Evolutionary conservation across 371 early-diverging fungal species (phyloP).

Genomic region (Saksenaea vasiformis): DNA sequence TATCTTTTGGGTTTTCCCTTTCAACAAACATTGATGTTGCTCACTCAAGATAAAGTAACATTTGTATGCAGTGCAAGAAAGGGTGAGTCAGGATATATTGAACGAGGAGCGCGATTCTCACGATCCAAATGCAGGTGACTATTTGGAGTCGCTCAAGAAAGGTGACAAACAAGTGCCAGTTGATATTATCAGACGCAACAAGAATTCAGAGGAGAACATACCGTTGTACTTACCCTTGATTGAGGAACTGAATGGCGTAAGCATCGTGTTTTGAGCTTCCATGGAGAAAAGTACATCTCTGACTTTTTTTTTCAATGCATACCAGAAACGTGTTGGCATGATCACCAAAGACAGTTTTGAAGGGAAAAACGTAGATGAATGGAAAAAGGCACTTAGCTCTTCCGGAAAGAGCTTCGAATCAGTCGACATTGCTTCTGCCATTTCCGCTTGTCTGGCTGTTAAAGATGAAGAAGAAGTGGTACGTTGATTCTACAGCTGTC

Average conservation of each 20-base stretch:
- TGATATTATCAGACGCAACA: slow-evolving; percentile 76
- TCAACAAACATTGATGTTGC: slow-evolving; percentile 81
- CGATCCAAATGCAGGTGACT: slow-evolving; percentile 22
- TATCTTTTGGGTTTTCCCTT: slow-evolving; percentile 97
- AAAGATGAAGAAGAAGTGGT: slow-evolving; percentile 92
- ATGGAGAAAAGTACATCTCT: background rate
- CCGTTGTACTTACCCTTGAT: slow-evolving; percentile 61
- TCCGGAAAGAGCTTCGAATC: slow-evolving; percentile 55
- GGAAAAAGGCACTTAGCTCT: slow-evolving; percentile 64
- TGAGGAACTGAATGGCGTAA: slow-evolving; percentile 40
- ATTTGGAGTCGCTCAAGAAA: slow-evolving; percentile 44
- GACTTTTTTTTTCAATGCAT: background rate
- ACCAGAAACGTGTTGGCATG: slow-evolving; percentile 74
- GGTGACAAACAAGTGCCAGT: slow-evolving; percentile 64
- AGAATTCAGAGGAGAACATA: slow-evolving; percentile 70
- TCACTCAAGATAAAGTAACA: slow-evolving; percentile 76
- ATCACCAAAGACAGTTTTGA: slow-evolving; percentile 76
- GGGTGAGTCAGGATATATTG: slow-evolving; percentile 38
- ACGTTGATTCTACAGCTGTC: slow-evolving; percentile 15
- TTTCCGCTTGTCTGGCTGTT: slow-evolving; percentile 76
- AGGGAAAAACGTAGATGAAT: slow-evolving; percentile 82
- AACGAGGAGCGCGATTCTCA: background rate
- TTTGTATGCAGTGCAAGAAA: slow-evolving; percentile 85
- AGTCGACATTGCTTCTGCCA: slow-evolving; percentile 74
- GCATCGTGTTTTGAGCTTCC: background rate